These are phyloP conservation scores for Cadophora sp. DNA, from an alignment of 2,329 filamentous ascomycete species.

Conservation along the genomic window DNA sequence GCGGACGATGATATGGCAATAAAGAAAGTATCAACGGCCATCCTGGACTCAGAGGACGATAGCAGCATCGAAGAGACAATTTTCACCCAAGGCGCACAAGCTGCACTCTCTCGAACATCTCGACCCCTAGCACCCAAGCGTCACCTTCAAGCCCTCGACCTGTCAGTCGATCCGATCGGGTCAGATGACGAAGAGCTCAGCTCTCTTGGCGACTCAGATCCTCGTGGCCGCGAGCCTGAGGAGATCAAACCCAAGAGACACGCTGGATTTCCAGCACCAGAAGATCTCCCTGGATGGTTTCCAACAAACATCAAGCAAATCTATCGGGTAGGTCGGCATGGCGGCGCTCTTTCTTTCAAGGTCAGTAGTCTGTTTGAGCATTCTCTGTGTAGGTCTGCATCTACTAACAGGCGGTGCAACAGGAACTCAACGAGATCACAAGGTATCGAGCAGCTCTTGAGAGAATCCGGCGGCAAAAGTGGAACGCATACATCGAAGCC, in stretches of 20 bases:
- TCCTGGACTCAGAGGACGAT: background rate
- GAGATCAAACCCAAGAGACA: conserved; percentile 4
- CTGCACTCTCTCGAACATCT: background rate
- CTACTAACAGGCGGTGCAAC: background rate
- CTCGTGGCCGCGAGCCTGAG: conserved; percentile 7
- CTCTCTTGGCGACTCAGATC: conserved; percentile 3
- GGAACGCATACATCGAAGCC: conserved; percentile 27
- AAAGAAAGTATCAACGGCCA: background rate
- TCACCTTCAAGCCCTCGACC: conserved; percentile 8
- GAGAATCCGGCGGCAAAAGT: conserved; percentile 27
- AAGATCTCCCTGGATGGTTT: conserved; percentile 29
- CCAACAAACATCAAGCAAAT: conserved; percentile 31
- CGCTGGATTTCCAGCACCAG: conserved; percentile 20
- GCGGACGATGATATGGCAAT: too few species aligned
- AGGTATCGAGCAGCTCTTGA: conserved; percentile 25
- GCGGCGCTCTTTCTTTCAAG: conserved; percentile 30
- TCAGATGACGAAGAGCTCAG: conserved; percentile 12
- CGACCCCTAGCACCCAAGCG: background rate
- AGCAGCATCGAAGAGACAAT: conserved; percentile 20
- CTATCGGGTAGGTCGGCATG: conserved; percentile 27
- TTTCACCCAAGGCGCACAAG: conserved; percentile 9
- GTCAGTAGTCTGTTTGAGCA: background rate
- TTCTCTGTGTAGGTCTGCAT: background rate
- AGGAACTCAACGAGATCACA: conserved; percentile 32
- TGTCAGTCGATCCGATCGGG: background rate